These are phyloP conservation scores for Dothistroma pini DNA, from an alignment of 2,329 filamentous ascomycete species.

Conservation along the genomic window DNA sequence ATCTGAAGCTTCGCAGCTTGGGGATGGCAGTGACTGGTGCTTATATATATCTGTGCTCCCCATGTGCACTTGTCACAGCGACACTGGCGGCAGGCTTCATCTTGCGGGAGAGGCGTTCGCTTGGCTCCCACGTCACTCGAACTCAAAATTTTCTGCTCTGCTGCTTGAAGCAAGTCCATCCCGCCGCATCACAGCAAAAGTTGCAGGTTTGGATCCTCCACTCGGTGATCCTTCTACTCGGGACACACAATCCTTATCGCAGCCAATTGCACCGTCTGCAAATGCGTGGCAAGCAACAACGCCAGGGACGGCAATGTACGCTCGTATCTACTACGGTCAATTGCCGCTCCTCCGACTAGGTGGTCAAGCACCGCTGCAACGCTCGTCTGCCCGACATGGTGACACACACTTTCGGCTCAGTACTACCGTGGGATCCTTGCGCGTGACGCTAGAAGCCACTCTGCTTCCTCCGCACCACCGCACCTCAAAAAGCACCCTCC, in stretches of 20 bases:
- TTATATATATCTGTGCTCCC: conserved; percentile 3
- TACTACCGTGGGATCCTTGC: background rate
- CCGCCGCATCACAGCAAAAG: background rate
- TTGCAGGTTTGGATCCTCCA: background rate
- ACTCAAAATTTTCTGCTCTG: background rate
- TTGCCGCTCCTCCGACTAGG: background rate
- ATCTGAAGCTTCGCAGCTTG: background rate
- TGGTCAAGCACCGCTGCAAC: background rate
- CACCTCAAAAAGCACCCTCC: conserved; percentile 5
- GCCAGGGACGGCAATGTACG: background rate
- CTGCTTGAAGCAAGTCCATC: background rate
- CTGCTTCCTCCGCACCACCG: background rate
- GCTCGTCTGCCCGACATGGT: background rate
- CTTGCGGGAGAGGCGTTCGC: background rate
- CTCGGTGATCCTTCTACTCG: background rate
- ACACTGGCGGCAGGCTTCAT: background rate
- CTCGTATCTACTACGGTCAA: conserved; percentile 4
- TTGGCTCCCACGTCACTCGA: background rate
- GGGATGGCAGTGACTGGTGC: background rate
- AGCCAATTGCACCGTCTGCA: conserved; percentile 1
- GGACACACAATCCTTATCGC: background rate
- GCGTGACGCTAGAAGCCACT: conserved; percentile 1
- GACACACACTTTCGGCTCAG: conserved; percentile 1
- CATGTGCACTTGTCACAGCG: background rate
- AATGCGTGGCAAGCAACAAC: background rate